Conservation (phyloP, 306 rosid species). For the Leucaena leucocephala region DNA sequence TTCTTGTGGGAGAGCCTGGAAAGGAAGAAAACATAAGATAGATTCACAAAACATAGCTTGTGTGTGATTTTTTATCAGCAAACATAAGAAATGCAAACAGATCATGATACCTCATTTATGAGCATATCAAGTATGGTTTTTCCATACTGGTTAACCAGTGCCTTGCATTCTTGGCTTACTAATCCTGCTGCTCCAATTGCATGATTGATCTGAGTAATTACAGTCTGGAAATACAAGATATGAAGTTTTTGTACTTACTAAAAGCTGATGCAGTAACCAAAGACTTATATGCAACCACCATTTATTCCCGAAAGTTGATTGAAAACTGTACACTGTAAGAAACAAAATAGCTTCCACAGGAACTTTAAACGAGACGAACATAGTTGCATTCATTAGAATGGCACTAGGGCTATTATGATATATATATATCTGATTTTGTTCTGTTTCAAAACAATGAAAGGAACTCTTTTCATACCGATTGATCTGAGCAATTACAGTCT, state of each 20-base stretch:
- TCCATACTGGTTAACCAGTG: conserved; percentile 42
- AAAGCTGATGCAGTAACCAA: background rate
- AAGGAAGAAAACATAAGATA: background rate
- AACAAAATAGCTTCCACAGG: background rate
- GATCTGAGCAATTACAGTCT: conserved; percentile 45
- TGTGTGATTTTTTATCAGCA: background rate
- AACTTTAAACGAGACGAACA: background rate
- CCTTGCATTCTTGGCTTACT: conserved; percentile 48
- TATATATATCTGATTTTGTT: conserved; percentile 7
- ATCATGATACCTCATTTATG: conserved; percentile 27
- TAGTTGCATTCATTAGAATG: background rate
- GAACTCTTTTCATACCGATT: conserved; percentile 26
- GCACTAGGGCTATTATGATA: background rate
- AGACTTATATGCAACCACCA: background rate
- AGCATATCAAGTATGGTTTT: conserved; percentile 46
- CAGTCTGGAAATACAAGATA: conserved; percentile 23
- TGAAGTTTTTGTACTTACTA: background rate
- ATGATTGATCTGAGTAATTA: conserved; percentile 47
- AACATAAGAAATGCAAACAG: background rate
- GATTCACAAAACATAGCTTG: background rate
- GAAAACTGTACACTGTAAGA: background rate
- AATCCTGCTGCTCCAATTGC: conserved; percentile 50
- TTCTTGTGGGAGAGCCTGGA: conserved; percentile 40
- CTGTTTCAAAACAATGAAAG: conserved; percentile 10
- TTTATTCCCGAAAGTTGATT: background rate